Evolutionary conservation across 148 eudicot genomes (phyloP), one percentile per base, ranked within the genome.

Genomic region (Cornus controversa): DNA sequence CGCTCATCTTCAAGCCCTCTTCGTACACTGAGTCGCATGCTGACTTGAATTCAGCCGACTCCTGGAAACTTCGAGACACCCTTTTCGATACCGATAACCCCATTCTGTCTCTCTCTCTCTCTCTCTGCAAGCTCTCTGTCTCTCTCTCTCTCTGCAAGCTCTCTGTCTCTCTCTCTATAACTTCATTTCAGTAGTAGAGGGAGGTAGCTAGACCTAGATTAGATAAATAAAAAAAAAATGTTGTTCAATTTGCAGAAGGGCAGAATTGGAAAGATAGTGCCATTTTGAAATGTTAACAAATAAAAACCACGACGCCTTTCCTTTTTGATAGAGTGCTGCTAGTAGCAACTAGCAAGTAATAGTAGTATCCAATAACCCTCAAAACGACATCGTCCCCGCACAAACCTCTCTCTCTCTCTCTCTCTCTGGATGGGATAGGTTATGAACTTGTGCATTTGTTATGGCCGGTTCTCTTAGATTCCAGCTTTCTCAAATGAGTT

Each of bases 41-140:
- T 4, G 94, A 73, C 85, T 62, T 84, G 94, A 95, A 93, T 6
- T 80, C 83, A 10, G 82, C 8, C 18, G 99, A 93, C 42, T 63
- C 31, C 18, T 22, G 63, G 45, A 95, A 82, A 63, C 83, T 68
- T 26, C 75, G 71, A 4, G 85, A 57, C 13, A 87, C 90, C 40
- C 89, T 83, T 72, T 89, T 90, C 0, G 97, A 91, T 26, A 94
- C 72, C 25, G 93, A 93, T 72, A 86, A 34, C 18, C 97, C 98
- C 98, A 90, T 92, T 36, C 63, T 29, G 66, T 23, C 69, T 24
- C 72, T 53, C 69, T 47, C 71, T 63, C 69, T 65, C 82, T 72
- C n/a, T n/a, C 62, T 58, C n/a, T 58, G n/a, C 63, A 1, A 11
- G n/a, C 2, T 4, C n/a, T n/a, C n/a, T n/a, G n/a, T n/a, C n/a